Evolutionary conservation across 2,329 filamentous ascomycete genomes (phyloP).

Genomic region (Fusarium sp.): DNA sequence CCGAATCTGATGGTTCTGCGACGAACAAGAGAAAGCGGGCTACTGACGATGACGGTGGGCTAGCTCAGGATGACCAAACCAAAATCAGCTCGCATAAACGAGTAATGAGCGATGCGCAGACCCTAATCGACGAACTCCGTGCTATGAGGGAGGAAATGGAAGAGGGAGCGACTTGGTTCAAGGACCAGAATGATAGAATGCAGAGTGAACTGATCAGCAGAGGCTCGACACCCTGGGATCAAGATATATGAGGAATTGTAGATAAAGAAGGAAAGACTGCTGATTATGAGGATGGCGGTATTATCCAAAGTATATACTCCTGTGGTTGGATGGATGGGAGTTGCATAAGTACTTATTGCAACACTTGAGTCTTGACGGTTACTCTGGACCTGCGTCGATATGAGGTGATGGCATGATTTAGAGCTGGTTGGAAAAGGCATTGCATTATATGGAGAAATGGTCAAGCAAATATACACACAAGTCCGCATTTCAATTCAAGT

Average conservation of each 20-base stretch:
- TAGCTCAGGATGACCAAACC: constrained; percentile 4
- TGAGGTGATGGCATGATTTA: constrained; percentile 18
- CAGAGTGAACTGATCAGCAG: constrained; percentile 48
- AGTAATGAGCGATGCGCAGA: constrained; percentile 54
- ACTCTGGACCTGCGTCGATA: constrained; percentile 15
- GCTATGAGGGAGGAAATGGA: constrained; percentile 56
- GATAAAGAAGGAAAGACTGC: not conserved
- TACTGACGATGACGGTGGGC: constrained; percentile 39
- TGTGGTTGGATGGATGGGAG: constrained; percentile 36
- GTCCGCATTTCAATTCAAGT: not conserved
- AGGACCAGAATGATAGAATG: constrained; percentile 54
- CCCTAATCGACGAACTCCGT: constrained; percentile 51
- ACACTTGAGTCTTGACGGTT: constrained; percentile 24
- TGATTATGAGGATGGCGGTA: constrained; percentile 1
- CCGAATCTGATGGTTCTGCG: constrained; percentile 18
- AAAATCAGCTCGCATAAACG: constrained; percentile 47
- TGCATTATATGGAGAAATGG: constrained; percentile 19
- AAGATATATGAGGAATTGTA: constrained; percentile 39
- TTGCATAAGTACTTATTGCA: not conserved
- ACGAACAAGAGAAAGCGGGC: constrained; percentile 47
- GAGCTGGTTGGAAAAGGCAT: constrained; percentile 5
- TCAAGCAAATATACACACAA: constrained; percentile 27
- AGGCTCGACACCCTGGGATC: constrained; percentile 47
- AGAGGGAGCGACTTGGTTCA: constrained; percentile 57
- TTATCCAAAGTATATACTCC: constrained; percentile 33